phyloP scores from a whole-genome alignment of 108 stramenopile genomes.

The Nitzschia palea region DNA sequence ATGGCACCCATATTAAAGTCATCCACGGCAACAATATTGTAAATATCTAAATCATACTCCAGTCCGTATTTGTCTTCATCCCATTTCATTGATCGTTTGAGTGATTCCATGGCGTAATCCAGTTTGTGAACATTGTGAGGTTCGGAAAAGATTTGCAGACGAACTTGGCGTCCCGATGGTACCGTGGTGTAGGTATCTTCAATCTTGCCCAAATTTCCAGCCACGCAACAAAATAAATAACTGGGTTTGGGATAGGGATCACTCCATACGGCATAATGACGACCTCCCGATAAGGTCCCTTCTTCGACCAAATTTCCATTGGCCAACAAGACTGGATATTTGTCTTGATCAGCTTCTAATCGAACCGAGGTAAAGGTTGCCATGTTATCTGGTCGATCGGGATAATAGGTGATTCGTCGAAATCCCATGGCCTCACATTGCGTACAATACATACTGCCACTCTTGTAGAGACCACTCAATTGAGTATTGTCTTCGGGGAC shows the following conservation, averaged over 20 bases:
- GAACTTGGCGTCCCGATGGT: slow-evolving; percentile 72
- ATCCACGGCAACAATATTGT: slow-evolving; percentile 92
- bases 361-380: slow-evolving; percentile 74
- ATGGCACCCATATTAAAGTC: slow-evolving; percentile 96
- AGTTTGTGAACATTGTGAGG: slow-evolving; percentile 84
- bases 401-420: slow-evolving; percentile 91
- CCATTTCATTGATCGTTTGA: slow-evolving; percentile 94
- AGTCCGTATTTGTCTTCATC: slow-evolving; percentile 94
- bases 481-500: slow-evolving; percentile 91
- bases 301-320: slow-evolving; percentile 92
- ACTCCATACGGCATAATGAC: slow-evolving; percentile 87
- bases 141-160: slow-evolving; percentile 82
- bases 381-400: slow-evolving; percentile 97
- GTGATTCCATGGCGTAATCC: slow-evolving; percentile 83
- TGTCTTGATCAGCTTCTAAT: slow-evolving; percentile 75
- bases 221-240: slow-evolving; percentile 95
- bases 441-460: slow-evolving; percentile 88
- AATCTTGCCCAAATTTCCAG: slow-evolving; percentile 87
- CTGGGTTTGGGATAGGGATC: slow-evolving; percentile 96
- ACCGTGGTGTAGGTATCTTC: slow-evolving; percentile 68
- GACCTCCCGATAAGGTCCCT: slow-evolving; percentile 39
- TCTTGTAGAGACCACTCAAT: slow-evolving; percentile 90
- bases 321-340: slow-evolving; percentile 84
- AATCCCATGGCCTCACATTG: slow-evolving; percentile 88
- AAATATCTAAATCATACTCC: slow-evolving; percentile 95